Evolutionary conservation across 2,329 filamentous ascomycete genomes (phyloP).

Genomic region (Exophiala phaeomuriformis): DNA sequence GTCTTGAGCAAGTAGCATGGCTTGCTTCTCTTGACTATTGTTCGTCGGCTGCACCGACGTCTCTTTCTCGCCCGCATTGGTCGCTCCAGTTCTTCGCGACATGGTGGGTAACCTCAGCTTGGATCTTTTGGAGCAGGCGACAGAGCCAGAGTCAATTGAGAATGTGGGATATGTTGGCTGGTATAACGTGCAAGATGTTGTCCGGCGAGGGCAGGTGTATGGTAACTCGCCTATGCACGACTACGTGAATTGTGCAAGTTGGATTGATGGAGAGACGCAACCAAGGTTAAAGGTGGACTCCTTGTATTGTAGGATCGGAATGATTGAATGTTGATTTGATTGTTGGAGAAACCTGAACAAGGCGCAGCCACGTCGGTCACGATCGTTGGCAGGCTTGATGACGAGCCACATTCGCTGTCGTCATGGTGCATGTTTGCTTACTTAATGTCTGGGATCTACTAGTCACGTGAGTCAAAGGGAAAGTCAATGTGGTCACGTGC

Average conservation of each 20-base stretch:
- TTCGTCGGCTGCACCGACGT: conserved; percentile 13
- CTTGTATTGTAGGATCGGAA: conserved; percentile 1
- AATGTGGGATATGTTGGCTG: no score
- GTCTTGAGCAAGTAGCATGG: conserved; percentile 42
- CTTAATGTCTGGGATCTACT: neutral
- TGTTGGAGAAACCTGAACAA: conserved; percentile 9
- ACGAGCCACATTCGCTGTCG: conserved; percentile 7
- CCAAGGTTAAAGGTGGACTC: neutral
- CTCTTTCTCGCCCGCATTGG: conserved; percentile 16
- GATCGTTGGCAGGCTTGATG: neutral
- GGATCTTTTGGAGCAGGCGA: neutral
- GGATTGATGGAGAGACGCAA: no score
- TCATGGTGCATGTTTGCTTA: conserved; percentile 7
- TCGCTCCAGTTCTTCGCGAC: conserved; percentile 25
- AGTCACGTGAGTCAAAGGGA: neutral
- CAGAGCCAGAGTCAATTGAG: neutral
- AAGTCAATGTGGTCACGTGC: neutral
- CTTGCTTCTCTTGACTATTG: conserved; percentile 44
- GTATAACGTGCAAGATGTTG: no score
- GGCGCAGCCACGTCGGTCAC: conserved; percentile 10
- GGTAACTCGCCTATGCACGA: no score
- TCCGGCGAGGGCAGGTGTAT: no score
- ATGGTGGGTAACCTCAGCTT: conserved; percentile 13
- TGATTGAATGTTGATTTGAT: conserved; percentile 1
- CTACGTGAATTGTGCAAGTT: no score